Base-by-base conservation (phyloP, 257 asterid species). In the Scutellaria galericulata region DNA sequence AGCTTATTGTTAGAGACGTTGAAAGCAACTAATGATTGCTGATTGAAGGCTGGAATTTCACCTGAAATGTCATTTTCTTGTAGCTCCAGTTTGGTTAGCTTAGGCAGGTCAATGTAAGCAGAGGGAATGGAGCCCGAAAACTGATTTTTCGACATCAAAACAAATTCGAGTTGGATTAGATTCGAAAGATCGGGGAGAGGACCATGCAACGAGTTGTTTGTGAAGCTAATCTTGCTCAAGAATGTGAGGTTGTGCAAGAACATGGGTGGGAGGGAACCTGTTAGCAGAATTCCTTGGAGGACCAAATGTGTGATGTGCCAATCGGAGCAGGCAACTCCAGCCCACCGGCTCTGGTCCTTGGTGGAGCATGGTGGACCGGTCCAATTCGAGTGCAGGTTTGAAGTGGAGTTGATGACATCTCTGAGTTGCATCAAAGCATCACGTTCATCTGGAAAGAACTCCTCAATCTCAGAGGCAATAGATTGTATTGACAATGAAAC, bases 351-450 rank as follows among this genome's bases (percentile, higher is more conserved):
- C 70, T 53, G 77, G 54, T 81, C 83, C 37, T 58, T 57, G 12
- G 31, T 46, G 70, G 60, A n/a, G 77, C 96, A 90, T n/a, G 92
- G 88, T 3, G 88, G 92, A 22, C 94, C 94, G 5, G 92, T 90
- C 96, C 96, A 90, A 39, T 90, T 86, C 11, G 68, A 60, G 71
- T 90, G 96, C 51, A 89, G 81, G 75, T 81, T 61, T 3, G 67
- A 37, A 18, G 56, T 75, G 7, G 94, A 84, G 71, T 71, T 84
- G 5, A 87, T 78, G 1, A 46, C 4, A 24, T 90, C 94, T 66
- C 96, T 78, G 10, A 90, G 80, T 58, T 81, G 88, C 50, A 86
- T 75, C 77, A 90, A 50, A 14, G 89, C 89, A 55, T 82, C 73
- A 31, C 92, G 84, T 82, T 90, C 96, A 5, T 81, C 84, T 3